Conservation (phyloP, 140 eudicot species). For the Senecio squalidus region DNA sequence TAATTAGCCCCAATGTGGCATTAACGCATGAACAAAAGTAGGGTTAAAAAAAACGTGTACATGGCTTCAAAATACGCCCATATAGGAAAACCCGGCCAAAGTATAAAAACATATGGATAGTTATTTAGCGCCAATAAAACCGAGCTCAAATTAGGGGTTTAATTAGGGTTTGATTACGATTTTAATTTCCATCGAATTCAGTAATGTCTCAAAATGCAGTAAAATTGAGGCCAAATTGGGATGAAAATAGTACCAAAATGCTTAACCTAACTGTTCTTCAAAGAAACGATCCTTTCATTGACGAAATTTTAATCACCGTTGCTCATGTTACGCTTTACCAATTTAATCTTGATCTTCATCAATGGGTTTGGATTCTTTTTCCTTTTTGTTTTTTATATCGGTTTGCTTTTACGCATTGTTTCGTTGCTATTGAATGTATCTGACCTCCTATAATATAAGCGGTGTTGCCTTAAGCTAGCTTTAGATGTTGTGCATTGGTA, state of each 20-base stretch:
- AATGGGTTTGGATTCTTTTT: slow-evolving; percentile 50
- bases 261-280: slow-evolving; percentile 79
- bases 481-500: no score
- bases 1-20: no score
- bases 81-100: no score
- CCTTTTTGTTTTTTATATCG: background rate
- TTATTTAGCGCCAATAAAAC: no score
- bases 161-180: slow-evolving; percentile 23
- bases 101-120: no score
- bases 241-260: slow-evolving; percentile 64
- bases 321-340: slow-evolving; percentile 85
- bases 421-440: no score
- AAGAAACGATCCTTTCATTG: slow-evolving; percentile 74
- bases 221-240: slow-evolving; percentile 81
- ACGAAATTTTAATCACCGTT: slow-evolving; percentile 80
- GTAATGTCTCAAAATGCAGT: slow-evolving; percentile 61
- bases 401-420: background rate
- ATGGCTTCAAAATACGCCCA: no score
- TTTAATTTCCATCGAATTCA: slow-evolving; percentile 1
- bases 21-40: no score
- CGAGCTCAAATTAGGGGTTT: no score
- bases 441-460: no score
- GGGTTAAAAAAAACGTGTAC: no score
- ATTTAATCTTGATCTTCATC: slow-evolving; percentile 65
- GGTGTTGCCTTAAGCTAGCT: no score